Evolutionary conservation across 192 early-diverging fungal species (phyloP), one percentile per base, ranked within the genome.

Genomic region (Chytriomyces sp.): DNA sequence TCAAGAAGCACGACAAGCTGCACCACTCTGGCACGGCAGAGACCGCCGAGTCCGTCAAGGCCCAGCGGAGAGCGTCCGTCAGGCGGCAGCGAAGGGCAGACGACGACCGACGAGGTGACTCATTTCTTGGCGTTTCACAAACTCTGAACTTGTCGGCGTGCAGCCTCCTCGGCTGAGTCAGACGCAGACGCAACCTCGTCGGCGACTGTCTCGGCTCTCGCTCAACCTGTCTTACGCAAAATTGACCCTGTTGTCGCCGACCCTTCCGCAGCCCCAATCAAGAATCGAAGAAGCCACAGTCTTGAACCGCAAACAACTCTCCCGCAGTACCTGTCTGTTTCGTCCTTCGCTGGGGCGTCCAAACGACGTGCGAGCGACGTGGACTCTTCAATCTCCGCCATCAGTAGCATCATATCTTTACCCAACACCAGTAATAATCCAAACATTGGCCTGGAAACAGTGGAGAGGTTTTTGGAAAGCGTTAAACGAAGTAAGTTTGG

Each of bases 1-100:
- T 97, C 75, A 94, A 92, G 78, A 97, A 97, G 77, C 95, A 97
- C 79, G 92, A 93, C 78, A 89, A 86, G 77, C 94, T 86, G 14
- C 94, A 96, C 74, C 74, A 89, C 59, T 56, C 28, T 3, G 57
- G 38, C 25, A 22, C 39, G 44, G 68, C 34, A n/a, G 30, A 30
- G 5, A 52, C 40, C 2, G 52, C 30, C 33, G 56, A 58, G 12
- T 22, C 56, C 12, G 56, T 28, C 19, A 17, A 22, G 25, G n/a
- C 31, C 56, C 17, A 58, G 19, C 17, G n/a, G 0, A 17, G 56
- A 1, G 56, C n/a, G 12, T 10, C 56, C 14, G n/a, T 14, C 56
- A 58, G 31, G 31, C 56, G 56, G n/a, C 56, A 14, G 25, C 56
- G 12, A 58, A 58, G 25, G 56, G 14, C 31, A 2, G 56, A 31